Base-by-base conservation (phyloP, 208 protist genomes). In the Leishmania tropica region DNA sequence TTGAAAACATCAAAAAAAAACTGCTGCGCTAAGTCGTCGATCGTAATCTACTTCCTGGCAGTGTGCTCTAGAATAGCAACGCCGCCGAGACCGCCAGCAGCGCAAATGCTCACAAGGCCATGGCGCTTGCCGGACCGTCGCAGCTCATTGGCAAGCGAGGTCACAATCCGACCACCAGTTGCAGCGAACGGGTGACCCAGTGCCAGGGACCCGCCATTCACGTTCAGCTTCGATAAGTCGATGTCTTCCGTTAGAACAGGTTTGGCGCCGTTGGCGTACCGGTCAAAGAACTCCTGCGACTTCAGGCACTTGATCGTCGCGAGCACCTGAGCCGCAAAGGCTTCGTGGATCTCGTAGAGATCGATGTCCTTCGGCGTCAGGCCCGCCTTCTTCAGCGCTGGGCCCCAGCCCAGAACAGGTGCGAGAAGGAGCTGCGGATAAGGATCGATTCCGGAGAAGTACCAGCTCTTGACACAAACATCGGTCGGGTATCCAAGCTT, bases 161-260 rank as follows among this genome's bases (percentile, higher is more conserved):
- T 96, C 71, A 96, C 92, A 70, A 96, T 87, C 8, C 95, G 86
- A 19, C 95, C 95, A 72, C 94, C 95, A 24, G 95, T 98, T 6
- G 94, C 94, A 65, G 94, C 93, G 67, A 98, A 98, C 51, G 95
- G 95, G 79, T 98, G 95, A 24, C 95, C 95, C 6, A 98, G 83
- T 10, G 94, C 94, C 51, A 97, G 64, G 19, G 93, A 96, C 47
- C 93, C 82, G 31, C 94, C 95, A 78, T 95, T 95, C 10, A 94
- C 87, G 75, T 98, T 94, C 62, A 95, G 84, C 79, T 96, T 97
- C 47, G 92, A 88, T 42, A 86, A 92, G 81, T 94, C 91, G 81
- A 93, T 85, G 47, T 84, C 65, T 21, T 89, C 88, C 1, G 80
- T 87, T 37, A 92, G 81, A 40, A 96, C 77, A 24, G 85, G 75